Percentiles rank a stretch among this genome's conserved stretches.
Evolutionary conservation across 2,329 filamentous ascomycete genomes (phyloP).

Genomic region (Diaporthe capsici): DNA sequence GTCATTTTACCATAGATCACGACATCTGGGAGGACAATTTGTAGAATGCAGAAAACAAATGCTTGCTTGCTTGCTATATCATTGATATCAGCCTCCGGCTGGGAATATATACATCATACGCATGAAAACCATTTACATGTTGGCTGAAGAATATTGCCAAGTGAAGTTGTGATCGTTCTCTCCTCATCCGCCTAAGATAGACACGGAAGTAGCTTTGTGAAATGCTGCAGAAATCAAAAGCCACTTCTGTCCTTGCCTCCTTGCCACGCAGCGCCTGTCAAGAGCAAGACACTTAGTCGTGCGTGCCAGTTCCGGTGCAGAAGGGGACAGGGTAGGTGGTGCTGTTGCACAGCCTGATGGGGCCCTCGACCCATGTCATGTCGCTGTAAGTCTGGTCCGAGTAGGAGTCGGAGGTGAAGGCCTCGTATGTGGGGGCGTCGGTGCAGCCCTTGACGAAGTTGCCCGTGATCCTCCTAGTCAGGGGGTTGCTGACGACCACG

Average conservation of each 20-base stretch:
- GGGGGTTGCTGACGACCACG: slow-evolving; percentile 55
- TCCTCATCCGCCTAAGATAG: background rate
- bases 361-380: slow-evolving; percentile 57
- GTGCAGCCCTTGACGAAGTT: slow-evolving; percentile 52
- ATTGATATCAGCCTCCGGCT: slow-evolving; percentile 2
- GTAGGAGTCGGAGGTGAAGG: slow-evolving; percentile 54
- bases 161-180: slow-evolving; percentile 14
- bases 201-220: background rate
- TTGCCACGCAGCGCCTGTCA: background rate
- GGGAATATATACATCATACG: slow-evolving; percentile 32
- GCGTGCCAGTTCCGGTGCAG: slow-evolving; percentile 54
- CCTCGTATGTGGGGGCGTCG: slow-evolving; percentile 46
- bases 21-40: background rate
- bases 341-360: slow-evolving; percentile 54
- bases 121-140: slow-evolving; percentile 29
- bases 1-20: background rate
- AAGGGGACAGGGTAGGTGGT: slow-evolving; percentile 53
- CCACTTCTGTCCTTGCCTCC: background rate
- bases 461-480: slow-evolving; percentile 51
- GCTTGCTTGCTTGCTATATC: slow-evolving; percentile 22
- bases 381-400: slow-evolving; percentile 49
- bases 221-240: background rate
- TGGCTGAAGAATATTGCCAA: slow-evolving; percentile 12
- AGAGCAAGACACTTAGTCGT: slow-evolving; percentile 27
- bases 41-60: background rate